These are phyloP conservation scores for Aspergillus ellipticus DNA, from an alignment of 495 filamentous ascomycete species.

Conservation along the genomic window DNA sequence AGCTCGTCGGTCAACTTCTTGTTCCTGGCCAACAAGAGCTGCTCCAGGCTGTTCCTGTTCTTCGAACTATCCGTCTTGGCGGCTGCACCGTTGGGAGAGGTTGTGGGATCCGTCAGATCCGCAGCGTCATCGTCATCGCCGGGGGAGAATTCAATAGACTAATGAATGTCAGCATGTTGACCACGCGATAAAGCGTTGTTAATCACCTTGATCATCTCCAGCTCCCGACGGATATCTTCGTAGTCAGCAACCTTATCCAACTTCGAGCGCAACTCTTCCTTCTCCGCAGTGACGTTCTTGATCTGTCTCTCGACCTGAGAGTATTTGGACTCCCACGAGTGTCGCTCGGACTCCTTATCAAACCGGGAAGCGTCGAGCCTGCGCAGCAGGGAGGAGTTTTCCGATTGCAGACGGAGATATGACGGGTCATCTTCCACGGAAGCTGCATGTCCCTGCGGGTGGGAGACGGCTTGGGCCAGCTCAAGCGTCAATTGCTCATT, in stretches of 20 bases:
- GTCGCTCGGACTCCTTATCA: constrained; percentile 75
- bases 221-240: constrained; percentile 89
- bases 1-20: constrained; percentile 94
- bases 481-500: constrained; percentile 93
- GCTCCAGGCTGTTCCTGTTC: constrained; percentile 83
- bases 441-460: constrained; percentile 55
- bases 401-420: constrained; percentile 79
- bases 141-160: constrained; percentile 92
- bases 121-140: constrained; percentile 73
- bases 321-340: constrained; percentile 67
- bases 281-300: constrained; percentile 60
- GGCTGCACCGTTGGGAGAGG: constrained; percentile 46
- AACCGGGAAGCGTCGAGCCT: constrained; percentile 78
- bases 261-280: constrained; percentile 70
- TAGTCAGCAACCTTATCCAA: constrained; percentile 91
- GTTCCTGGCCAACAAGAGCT: constrained; percentile 86
- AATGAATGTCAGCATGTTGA: not conserved
- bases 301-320: constrained; percentile 40
- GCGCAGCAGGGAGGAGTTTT: constrained; percentile 85
- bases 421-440: constrained; percentile 80
- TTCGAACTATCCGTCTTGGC: constrained; percentile 47
- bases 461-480: constrained; percentile 81
- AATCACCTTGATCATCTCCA: constrained; percentile 83
- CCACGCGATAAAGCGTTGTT: not conserved
- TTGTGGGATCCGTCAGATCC: constrained; percentile 23